Evolutionary conservation across 2,329 filamentous ascomycete species (phyloP).

Genomic region (Talaromyces sp.): DNA sequence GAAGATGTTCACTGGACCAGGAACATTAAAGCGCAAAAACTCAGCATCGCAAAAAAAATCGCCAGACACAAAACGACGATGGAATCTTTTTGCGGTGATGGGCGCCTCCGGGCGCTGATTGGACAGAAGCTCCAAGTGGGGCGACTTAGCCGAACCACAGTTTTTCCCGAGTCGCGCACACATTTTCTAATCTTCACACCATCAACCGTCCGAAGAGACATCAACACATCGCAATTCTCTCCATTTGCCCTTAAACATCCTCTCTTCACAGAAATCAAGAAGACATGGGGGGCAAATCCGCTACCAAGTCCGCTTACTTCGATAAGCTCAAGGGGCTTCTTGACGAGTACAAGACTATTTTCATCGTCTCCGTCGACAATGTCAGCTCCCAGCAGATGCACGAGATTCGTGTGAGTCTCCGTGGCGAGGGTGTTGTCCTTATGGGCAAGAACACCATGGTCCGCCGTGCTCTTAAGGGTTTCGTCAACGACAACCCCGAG

Average conservation of each 20-base stretch:
- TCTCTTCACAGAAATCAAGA: conserved; percentile 85
- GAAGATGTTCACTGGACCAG: neutral
- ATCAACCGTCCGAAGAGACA: conserved; percentile 24
- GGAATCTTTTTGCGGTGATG: neutral
- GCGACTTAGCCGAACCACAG: conserved; percentile 38
- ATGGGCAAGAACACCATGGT: conserved; percentile 99
- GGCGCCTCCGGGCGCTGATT: conserved; percentile 4
- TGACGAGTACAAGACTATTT: conserved; percentile 94
- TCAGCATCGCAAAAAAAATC: neutral
- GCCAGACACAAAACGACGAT: neutral
- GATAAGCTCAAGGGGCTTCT: conserved; percentile 98
- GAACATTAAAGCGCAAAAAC: neutral
- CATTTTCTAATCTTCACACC: conserved; percentile 19
- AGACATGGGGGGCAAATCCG: conserved; percentile 98
- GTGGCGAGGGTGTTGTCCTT: conserved; percentile 87
- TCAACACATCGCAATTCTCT: conserved; percentile 18
- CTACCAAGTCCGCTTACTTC: conserved; percentile 96
- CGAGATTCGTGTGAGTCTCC: conserved; percentile 93
- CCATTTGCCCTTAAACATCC: conserved; percentile 96
- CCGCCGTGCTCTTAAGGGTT: conserved; percentile 95
- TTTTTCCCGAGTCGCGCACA: conserved; percentile 17
- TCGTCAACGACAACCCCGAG: conserved; percentile 84
- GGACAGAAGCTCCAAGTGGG: conserved; percentile 8
- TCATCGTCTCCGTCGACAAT: conserved; percentile 99
- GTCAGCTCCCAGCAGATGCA: conserved; percentile 99